Percentiles rank a stretch among this genome's conserved stretches.
Evolutionary conservation across 371 early-diverging fungal species (phyloP).

Genomic region (Nematocida major): DNA sequence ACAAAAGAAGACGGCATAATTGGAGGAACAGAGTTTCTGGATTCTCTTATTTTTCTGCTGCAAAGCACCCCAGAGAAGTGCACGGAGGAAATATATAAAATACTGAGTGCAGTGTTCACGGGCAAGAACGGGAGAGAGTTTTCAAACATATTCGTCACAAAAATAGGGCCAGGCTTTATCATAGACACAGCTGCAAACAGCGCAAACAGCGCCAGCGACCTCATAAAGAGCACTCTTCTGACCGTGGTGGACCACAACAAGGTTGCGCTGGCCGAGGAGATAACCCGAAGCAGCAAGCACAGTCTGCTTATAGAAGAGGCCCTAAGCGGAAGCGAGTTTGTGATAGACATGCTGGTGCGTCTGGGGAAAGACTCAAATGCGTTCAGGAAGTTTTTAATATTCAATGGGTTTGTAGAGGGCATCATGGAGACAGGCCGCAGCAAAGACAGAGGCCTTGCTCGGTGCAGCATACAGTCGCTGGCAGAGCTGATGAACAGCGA

Average conservation of each 20-base stretch:
- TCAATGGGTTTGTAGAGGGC: constrained; percentile 36
- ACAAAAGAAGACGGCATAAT: constrained; percentile 30
- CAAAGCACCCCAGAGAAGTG: neutral
- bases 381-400: constrained; percentile 29
- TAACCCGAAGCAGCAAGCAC: neutral
- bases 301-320: neutral
- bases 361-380: neutral
- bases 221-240: neutral
- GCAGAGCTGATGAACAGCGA: neutral
- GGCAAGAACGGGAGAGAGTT: constrained; percentile 40
- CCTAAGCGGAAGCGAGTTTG: neutral
- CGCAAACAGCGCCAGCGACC: neutral
- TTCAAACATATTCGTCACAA: constrained; percentile 17
- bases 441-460: neutral
- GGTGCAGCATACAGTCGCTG: neutral
- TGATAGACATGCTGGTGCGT: neutral
- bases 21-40: constrained; percentile 36
- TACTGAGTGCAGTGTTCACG: constrained; percentile 21
- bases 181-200: neutral
- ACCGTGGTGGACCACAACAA: neutral
- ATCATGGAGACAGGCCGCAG: neutral
- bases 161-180: neutral
- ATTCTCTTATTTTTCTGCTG: neutral
- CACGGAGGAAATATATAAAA: neutral
- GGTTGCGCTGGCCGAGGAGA: neutral